Conservation (phyloP, 768 basidiomycete genomes). For the Hortiboletus campestris region DNA sequence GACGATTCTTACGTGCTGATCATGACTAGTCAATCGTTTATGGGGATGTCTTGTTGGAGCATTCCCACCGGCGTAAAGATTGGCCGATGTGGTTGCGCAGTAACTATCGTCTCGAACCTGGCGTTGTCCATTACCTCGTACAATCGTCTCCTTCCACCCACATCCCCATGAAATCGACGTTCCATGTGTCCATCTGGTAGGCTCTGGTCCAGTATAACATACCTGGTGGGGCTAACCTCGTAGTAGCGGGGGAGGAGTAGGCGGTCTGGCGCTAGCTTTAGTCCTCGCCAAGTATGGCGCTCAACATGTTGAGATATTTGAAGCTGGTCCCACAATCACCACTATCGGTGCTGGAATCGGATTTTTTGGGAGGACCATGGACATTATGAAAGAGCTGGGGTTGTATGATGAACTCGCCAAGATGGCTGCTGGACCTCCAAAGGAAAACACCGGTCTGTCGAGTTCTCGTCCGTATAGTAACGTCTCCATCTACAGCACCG, state of each 20-base stretch:
- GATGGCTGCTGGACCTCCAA: conserved; percentile 15
- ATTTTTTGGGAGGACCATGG: conserved; percentile 48
- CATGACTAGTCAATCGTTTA: too few relatives aligned
- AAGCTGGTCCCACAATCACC: conserved; percentile 38
- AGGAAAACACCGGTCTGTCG: conserved; percentile 21
- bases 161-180: conserved; percentile 4
- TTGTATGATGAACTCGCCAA: conserved; percentile 34
- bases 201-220: background rate
- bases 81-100: too few relatives aligned
- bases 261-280: conserved; percentile 34
- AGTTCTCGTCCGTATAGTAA: too few relatives aligned
- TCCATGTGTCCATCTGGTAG: conserved; percentile 21
- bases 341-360: conserved; percentile 47
- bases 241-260: conserved; percentile 40
- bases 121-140: too few relatives aligned
- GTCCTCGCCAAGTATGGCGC: conserved; percentile 26
- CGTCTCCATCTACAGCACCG: background rate
- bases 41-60: too few relatives aligned
- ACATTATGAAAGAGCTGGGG: conserved; percentile 38
- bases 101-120: too few relatives aligned
- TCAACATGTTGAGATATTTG: conserved; percentile 41
- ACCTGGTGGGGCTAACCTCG: background rate
- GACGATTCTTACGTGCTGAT: too few relatives aligned
- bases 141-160: background rate
- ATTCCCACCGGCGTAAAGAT: too few relatives aligned